Evolutionary conservation across 257 asterid species (phyloP), one percentile per base, ranked within the genome.

Genomic region (Gynochthodes officinalis): DNA sequence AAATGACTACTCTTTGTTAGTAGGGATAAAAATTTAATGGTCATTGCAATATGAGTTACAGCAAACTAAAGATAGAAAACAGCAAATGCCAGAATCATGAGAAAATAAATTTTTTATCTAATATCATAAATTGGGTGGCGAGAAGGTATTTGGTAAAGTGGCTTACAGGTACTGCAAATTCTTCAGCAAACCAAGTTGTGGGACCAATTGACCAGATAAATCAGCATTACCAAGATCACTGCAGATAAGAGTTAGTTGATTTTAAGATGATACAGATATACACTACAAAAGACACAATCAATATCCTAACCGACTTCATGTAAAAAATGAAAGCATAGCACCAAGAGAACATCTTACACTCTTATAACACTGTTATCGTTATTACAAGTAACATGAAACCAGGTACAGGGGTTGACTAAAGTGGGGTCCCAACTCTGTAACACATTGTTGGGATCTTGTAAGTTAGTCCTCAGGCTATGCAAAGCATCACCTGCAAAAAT

Each of bases 361-460:
- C 99, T 77, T 74, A 94, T 92, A 46, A 94, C 99, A 75, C 97
- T 92, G 88, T 94, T 94, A 73, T 92, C 99, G 57, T 90, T 92
- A 89, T 94, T 90, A 88, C 99, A 94, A 57, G 99, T 94, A 68
- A 94, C 99, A 77, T 94, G 99, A 80, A 94, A 94, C 99, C 99
- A 94, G 77, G 99, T 92, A 76, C 99, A 94, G 15, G 99, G 99
- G 75, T 94, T 94, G 84, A 94, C 99, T 75, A 94, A 97, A 59
- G 99, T 92, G 25, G 99, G 98, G 75, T 94, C 99, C 99, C 99
- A 94, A 86, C 99, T 94, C 78, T 94, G 99, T 39, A 94, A 71
- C 71, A 94, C 99, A 76, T 90, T 94, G 87, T 90, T 88, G 43
- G 99, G 99, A 83, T 94, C 99, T 54, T 78, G 80, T 74, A 94